Evolutionary conservation across 306 rosid species (phyloP).

Genomic region (Myrica gale): DNA sequence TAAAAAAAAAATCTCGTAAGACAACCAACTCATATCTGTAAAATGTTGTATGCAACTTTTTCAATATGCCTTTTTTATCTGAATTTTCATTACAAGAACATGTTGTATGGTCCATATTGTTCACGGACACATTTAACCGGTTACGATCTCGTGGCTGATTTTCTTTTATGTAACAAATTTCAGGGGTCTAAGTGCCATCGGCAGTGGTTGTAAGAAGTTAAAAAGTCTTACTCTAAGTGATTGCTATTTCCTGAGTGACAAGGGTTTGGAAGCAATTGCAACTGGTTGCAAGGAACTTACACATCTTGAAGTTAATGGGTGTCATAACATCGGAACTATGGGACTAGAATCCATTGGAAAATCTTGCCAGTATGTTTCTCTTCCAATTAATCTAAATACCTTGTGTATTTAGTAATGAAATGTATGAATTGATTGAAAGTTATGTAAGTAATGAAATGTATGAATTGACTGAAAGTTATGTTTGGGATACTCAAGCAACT

Average conservation of each 20-base stretch:
- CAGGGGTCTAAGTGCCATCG: slow-evolving; percentile 80
- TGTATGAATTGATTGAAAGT: slow-evolving; percentile 15
- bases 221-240: slow-evolving; percentile 79
- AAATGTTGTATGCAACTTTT: slow-evolving; percentile 2
- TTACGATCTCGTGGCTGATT: slow-evolving; percentile 10
- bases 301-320: slow-evolving; percentile 92
- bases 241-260: slow-evolving; percentile 84
- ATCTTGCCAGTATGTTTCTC: slow-evolving; percentile 72
- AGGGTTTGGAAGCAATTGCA: slow-evolving; percentile 90
- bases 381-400: slow-evolving; percentile 26
- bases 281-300: slow-evolving; percentile 84
- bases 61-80: slow-evolving; percentile 14
- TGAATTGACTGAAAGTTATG: slow-evolving; percentile 16
- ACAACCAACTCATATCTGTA: slow-evolving; percentile 3
- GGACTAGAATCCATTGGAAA: slow-evolving; percentile 84
- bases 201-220: slow-evolving; percentile 85
- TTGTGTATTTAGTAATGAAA: slow-evolving; percentile 14
- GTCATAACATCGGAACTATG: slow-evolving; percentile 85
- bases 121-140: neutral
- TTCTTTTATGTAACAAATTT: slow-evolving; percentile 24
- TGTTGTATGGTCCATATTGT: neutral
- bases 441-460: slow-evolving; percentile 11
- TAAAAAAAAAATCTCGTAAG: slow-evolving; percentile 1
- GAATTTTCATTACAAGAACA: neutral
- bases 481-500: slow-evolving; percentile 13